phyloP scores from a whole-genome alignment of 192 early-diverging fungal species.

The Linnemannia elongata region DNA sequence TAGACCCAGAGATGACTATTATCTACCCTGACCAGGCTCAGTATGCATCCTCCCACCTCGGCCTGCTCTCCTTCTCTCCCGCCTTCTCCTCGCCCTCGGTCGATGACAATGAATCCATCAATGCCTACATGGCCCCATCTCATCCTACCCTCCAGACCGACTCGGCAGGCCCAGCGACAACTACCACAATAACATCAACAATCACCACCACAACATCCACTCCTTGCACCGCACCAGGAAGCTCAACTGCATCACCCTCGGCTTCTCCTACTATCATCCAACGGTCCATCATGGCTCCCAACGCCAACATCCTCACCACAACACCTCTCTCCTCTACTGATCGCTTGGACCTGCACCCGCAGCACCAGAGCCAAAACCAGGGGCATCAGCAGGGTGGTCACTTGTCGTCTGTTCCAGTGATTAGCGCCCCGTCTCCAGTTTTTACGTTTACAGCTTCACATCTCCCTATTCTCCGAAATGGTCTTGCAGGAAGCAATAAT shows the following conservation, averaged over 20 bases:
- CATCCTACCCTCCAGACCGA: not conserved
- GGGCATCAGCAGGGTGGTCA: not conserved
- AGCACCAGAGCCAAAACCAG: not conserved
- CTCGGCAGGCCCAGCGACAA: not conserved
- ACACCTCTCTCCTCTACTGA: not conserved
- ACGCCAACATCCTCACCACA: constrained; percentile 3
- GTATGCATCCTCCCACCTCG: constrained; percentile 21
- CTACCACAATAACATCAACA: not conserved
- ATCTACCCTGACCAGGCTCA: constrained; percentile 20
- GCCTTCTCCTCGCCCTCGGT: not conserved
- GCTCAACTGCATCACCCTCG: not conserved
- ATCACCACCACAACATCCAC: constrained; percentile 25
- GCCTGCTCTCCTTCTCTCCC: not conserved
- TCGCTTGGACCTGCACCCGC: not conserved
- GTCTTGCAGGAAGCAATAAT: constrained; percentile 21
- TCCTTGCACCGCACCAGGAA: not conserved
- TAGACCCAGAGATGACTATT: constrained; percentile 25
- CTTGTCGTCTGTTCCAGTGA: constrained; percentile 5
- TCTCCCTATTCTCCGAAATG: constrained; percentile 8
- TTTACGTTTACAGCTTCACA: constrained; percentile 3
- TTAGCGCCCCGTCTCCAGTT: constrained; percentile 24
- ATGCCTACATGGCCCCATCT: not conserved
- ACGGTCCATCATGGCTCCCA: constrained; percentile 1
- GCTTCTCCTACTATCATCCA: not conserved
- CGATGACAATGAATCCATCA: not conserved